Base-by-base conservation (phyloP, 139 green algal genomes). In the Choricystis sp. region DNA sequence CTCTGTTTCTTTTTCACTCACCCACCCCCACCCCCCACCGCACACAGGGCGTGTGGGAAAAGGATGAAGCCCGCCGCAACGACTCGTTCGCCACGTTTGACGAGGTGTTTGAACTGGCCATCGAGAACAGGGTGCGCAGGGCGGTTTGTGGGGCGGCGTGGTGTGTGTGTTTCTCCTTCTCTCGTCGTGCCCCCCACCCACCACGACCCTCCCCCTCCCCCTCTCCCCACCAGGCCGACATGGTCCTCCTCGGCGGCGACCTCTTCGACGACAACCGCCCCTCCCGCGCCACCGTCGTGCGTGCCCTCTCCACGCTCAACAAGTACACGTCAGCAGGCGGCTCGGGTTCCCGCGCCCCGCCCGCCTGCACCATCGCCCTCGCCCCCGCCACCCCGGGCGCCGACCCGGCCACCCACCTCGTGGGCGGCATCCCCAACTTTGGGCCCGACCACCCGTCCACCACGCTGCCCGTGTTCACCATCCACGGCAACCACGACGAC, bases 401-500 rank as follows among this genome's bases (percentile, higher is more conserved):
- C 40, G 40, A 52, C 40, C 40, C 40, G 40, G 40, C 9, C 40
- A 16, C 40, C 9, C 9, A 16, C 40, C 40, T 52, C 9, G 40
- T 16, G 40, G 40, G 9, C 40, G 40, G 40, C 40, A 16, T 16
- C 9, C 88, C 85, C 57, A 98, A 99, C 75, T 97, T 84, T 63
- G 69, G 92, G 65, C 82, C 96, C 68, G 80, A 85, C 23, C 84
- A 96, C 77, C 77, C 90, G 49, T 96, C 96, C 66, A 76, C 98
- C 14, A 85, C 83, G 4, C 77, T 98, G 62, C 93, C 93, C 4
- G 82, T 97, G 26, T 96, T 99, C 76, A 96, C 83, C 31, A 96
- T 99, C 68, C 93, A 99, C 66, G 92, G 93, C 66, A 99, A 99
- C 75, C 93, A 99, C 78, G 93, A 99, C 74, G 91, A 98, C 66